Base-by-base conservation (phyloP, 331 rosid genomes). In the Pyracantha coccinea region DNA sequence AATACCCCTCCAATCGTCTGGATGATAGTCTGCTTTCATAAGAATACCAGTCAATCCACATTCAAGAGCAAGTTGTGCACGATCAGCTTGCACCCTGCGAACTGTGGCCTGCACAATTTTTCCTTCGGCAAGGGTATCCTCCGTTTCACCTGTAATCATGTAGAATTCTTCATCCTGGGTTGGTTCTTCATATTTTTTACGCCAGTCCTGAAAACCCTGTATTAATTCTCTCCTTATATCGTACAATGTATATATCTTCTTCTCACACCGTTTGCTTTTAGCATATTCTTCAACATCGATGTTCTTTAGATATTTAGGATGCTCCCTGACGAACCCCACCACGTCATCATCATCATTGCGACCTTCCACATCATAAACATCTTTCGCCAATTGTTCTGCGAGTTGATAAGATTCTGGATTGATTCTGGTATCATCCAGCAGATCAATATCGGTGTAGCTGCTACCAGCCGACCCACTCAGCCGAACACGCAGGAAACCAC, bases 201-300 rank as follows among this genome's bases (percentile, higher is more conserved):
- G 97, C 96, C 99, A 90, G 66, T 94, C 97, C 89, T 82, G 93
- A 82, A 94, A 94, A 44, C 99, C 99, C 44, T 87, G 96, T 88
- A 90, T 86, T 82, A 94, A 74, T 85, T 94, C 99, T 77, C 93
- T 86, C 82, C 79, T 92, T 53, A 92, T 94, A 66, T 94, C 96
- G 59, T 78, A 84, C 77, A 89, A 86, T 65, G 99, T 94, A 66
- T 81, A 81, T 54, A 74, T 87, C 82, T 92, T 94, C 77, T 88
- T 85, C 74, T 73, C 77, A 32, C 88, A 87, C 0, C 81, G 62
- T 78, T 94, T 92, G 61, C 61, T 82, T 57, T 44, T 35, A 50
- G 99, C 93, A 88, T 94, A 92, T 71, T 73, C 87, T 85, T 88
- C 90, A 47, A 92, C 91, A 53, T 84, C 92, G 81, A 94, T 90